Evolutionary conservation across 176 grass and related monocot genomes (phyloP).

Genomic region (Phragmites australis): DNA sequence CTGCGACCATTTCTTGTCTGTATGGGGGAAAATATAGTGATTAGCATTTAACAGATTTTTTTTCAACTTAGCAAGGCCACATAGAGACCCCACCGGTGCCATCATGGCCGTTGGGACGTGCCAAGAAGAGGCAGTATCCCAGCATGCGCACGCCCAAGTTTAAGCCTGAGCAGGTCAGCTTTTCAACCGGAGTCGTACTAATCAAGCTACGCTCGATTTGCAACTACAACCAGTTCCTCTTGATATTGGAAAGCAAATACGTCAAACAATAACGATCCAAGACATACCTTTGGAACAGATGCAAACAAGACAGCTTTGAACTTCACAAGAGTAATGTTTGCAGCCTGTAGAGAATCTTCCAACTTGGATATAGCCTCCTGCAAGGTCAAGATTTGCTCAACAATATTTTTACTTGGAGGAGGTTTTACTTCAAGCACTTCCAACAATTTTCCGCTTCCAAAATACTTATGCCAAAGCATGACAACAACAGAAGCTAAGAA

Average conservation of each 20-base stretch:
- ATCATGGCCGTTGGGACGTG: too few species aligned
- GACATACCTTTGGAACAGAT: conserved; percentile 67
- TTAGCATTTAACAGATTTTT: conserved; percentile 35
- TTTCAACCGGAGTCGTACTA: too few species aligned
- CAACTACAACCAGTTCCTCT: neutral
- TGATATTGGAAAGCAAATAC: neutral
- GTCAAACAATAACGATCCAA: conserved; percentile 11
- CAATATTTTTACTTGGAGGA: conserved; percentile 71
- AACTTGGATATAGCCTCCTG: conserved; percentile 70
- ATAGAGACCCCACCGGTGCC: too few species aligned
- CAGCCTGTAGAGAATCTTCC: conserved; percentile 58
- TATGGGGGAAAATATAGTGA: conserved; percentile 3
- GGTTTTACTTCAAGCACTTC: conserved; percentile 65
- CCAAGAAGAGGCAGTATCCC: too few species aligned
- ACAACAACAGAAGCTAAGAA: conserved; percentile 50
- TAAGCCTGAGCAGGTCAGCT: too few species aligned
- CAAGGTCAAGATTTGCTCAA: conserved; percentile 71
- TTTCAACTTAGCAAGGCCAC: too few species aligned
- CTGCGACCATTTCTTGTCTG: conserved; percentile 58
- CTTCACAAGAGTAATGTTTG: conserved; percentile 79
- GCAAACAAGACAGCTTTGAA: conserved; percentile 71
- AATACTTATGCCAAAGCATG: conserved; percentile 67
- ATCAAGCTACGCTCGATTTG: too few species aligned
- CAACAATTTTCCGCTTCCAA: conserved; percentile 45
- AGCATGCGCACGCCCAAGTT: too few species aligned